phyloP scores from a whole-genome alignment of 164 flowering plant species.

The Magnolia officinalis region DNA sequence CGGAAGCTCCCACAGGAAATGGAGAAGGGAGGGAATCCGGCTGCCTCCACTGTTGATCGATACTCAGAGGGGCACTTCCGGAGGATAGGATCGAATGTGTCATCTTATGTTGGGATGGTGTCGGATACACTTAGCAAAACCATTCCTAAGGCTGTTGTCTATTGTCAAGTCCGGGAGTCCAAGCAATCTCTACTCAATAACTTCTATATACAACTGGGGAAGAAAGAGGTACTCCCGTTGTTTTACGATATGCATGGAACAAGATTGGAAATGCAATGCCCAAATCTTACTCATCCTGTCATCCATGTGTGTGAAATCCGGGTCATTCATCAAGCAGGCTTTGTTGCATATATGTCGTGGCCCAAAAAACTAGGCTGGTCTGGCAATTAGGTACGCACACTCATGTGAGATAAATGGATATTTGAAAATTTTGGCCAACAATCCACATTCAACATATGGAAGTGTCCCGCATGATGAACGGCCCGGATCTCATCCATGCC shows the following conservation, averaged over 20 bases:
- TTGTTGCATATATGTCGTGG: too few relatives aligned
- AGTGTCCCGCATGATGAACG: too few relatives aligned
- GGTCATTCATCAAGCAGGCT: too few relatives aligned
- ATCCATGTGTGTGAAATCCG: too few relatives aligned
- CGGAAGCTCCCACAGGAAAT: conserved; percentile 57
- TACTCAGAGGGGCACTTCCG: conserved; percentile 56
- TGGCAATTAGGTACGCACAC: neutral
- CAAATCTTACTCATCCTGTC: too few relatives aligned
- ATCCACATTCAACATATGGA: neutral
- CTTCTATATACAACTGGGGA: conserved; percentile 65
- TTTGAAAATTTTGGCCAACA: neutral
- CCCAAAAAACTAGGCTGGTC: too few relatives aligned
- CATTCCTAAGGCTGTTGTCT: conserved; percentile 65
- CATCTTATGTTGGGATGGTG: conserved; percentile 51
- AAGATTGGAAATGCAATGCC: too few relatives aligned
- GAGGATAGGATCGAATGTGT: conserved; percentile 58
- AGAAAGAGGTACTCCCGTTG: conserved; percentile 46
- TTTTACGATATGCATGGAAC: neutral
- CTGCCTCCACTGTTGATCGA: conserved; percentile 36
- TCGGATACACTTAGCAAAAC: conserved; percentile 46
- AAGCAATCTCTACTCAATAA: conserved; percentile 45
- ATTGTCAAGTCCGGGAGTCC: conserved; percentile 73
- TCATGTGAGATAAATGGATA: neutral
- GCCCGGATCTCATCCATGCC: too few relatives aligned
- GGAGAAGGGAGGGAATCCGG: conserved; percentile 46